Base-by-base conservation (phyloP, 2,329 filamentous ascomycete species). In the Aspergillus phoenicis region DNA sequence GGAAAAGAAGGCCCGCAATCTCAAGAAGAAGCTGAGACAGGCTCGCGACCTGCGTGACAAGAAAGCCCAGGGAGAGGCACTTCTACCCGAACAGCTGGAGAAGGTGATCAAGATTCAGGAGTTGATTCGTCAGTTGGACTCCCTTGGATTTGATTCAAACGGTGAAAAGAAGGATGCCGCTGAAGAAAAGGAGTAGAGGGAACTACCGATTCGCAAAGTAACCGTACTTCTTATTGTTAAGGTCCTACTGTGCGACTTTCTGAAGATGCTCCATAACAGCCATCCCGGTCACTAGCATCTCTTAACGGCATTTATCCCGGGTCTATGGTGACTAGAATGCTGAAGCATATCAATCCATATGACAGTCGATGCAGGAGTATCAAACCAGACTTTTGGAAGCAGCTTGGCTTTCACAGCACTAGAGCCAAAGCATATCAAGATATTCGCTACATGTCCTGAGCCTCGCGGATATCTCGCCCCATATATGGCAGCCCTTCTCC, bases 51-150 rank as follows among this genome's bases (percentile, higher is more conserved):
- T 99, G 57, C 90, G 92, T 74, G 89, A 88, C 70, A 97, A 97
- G 83, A 96, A 96, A 77, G 91, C 96, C 24, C 88, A 87, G 59
- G 95, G 95, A 20, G 90, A 91, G 73, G 84, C 86, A 4, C 79
- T 99, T 62, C 82, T 98, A 26, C 94, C 93, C 0, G 95, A 99
- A 80, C 95, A 99, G 80, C 89, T 98, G 65, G 93, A 94, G 69
- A 99, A 99, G 81, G 91, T 99, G 58, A 96, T 97, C 75, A 96
- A 95, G 78, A 97, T 99, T 75, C 92, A 91, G 64, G 95, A 99
- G 80, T 84, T 99, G 54, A 88, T 97, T 60, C 86, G 93, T 11
- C 93, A 98, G 74, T 80, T 99, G 59, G 91, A 96, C 70, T 84
- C 86, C 2, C 82, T 99, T 28, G 94, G 94, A 0, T 92, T 98